Conservation (phyloP, 2,329 filamentous ascomycete species). For the Aureobasidium sp. region DNA sequence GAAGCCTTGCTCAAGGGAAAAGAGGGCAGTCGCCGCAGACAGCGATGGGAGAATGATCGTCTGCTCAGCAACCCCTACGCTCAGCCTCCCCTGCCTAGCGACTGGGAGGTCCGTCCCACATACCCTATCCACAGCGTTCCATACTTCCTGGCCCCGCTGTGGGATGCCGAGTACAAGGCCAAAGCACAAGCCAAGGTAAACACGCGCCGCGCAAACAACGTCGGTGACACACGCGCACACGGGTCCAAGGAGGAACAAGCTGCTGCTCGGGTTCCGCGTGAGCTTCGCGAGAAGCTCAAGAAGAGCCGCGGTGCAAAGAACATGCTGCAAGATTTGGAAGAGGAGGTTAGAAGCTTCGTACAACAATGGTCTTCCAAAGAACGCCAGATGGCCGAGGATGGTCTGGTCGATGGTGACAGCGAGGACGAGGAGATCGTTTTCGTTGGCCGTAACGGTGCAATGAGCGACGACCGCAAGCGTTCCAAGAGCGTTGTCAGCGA, state of each 20-base stretch:
- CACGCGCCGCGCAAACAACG: conserved; percentile 24
- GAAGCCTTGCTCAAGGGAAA: conserved; percentile 81
- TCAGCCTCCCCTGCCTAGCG: conserved; percentile 70
- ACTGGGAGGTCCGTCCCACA: conserved; percentile 79
- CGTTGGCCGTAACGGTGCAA: conserved; percentile 61
- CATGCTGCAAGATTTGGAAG: conserved; percentile 77
- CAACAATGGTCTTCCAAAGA: conserved; percentile 51
- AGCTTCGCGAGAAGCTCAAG: conserved; percentile 75
- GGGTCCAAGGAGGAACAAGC: conserved; percentile 36
- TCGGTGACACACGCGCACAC: conserved; percentile 18
- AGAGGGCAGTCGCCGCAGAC: conserved; percentile 76
- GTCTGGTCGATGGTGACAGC: conserved; percentile 41
- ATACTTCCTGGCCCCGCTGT: conserved; percentile 81
- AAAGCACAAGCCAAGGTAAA: conserved; percentile 29
- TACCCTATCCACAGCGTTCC: conserved; percentile 72
- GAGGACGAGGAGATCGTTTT: conserved; percentile 90
- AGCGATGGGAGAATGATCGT: conserved; percentile 93
- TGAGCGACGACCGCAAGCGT: conserved; percentile 51
- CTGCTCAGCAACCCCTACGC: conserved; percentile 80
- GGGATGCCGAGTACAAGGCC: conserved; percentile 56
- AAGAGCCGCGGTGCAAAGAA: conserved; percentile 68
- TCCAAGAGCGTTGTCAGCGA: conserved; percentile 41
- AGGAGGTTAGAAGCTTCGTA: conserved; percentile 73
- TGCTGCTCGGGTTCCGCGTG: conserved; percentile 60
- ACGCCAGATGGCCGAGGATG: conserved; percentile 42